A percentile compares a stretch with the other conserved stretches of the same genome.
Evolutionary conservation across 371 early-diverging fungal species (phyloP).

Genomic region (Aphelidium insulamus): DNA sequence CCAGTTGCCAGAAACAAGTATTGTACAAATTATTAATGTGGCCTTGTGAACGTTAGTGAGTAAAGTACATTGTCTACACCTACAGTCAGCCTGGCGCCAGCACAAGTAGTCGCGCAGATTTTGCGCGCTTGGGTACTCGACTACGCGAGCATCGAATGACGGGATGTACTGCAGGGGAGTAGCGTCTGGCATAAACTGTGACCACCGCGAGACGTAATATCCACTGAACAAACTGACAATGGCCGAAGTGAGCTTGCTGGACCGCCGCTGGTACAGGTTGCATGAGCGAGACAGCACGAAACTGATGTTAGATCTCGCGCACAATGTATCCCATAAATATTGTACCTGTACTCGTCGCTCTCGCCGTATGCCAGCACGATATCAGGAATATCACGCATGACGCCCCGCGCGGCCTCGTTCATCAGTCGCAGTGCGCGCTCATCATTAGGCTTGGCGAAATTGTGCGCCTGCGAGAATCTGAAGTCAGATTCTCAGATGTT

Average conservation of each 20-base stretch:
- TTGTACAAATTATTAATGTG: slow-evolving; percentile 80
- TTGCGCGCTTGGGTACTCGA: slow-evolving; percentile 57
- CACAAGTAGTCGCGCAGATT: slow-evolving; percentile 69
- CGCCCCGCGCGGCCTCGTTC: slow-evolving; percentile 52
- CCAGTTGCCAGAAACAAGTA: slow-evolving; percentile 80
- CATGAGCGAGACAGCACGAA: slow-evolving; percentile 44
- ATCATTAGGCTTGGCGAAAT: slow-evolving; percentile 83
- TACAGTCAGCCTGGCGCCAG: slow-evolving; percentile 90
- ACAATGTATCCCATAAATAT: neutral
- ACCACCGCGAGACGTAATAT: slow-evolving; percentile 64
- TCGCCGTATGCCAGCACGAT: slow-evolving; percentile 75
- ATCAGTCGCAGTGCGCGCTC: slow-evolving; percentile 54
- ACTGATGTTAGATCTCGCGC: slow-evolving; percentile 9
- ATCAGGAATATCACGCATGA: slow-evolving; percentile 59
- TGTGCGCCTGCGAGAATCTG: slow-evolving; percentile 59
- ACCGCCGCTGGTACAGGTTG: slow-evolving; percentile 50
- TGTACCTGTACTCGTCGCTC: slow-evolving; percentile 72
- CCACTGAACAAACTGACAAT: slow-evolving; percentile 67
- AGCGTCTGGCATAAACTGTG: slow-evolving; percentile 37
- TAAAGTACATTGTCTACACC: slow-evolving; percentile 1
- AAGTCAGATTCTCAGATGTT: neutral
- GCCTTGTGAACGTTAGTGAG: slow-evolving; percentile 9
- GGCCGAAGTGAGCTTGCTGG: slow-evolving; percentile 60
- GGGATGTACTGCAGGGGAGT: slow-evolving; percentile 49
- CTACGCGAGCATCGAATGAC: slow-evolving; percentile 73